Conservation (phyloP, 768 basidiomycete genomes). For the Amyloporia xantha region DNA sequence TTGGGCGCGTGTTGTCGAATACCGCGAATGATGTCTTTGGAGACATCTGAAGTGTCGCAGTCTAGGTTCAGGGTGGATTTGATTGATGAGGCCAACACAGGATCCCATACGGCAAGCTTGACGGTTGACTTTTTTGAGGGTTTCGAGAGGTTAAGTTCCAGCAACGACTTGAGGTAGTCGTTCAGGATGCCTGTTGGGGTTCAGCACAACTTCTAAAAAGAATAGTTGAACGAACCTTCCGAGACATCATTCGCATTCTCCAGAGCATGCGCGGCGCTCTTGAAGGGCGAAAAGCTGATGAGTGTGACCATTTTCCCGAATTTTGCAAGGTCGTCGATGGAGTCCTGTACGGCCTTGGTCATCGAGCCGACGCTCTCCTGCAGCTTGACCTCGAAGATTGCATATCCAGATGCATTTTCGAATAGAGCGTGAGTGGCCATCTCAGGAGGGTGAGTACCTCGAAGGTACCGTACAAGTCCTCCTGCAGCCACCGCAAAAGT, state of each 20-base stretch:
- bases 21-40: constrained; percentile 84
- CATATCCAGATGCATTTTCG: constrained; percentile 92
- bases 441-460: too few relatives aligned
- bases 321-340: constrained; percentile 79
- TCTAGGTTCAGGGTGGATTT: constrained; percentile 62
- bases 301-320: constrained; percentile 91
- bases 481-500: too few relatives aligned
- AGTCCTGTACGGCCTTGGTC: constrained; percentile 73
- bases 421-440: constrained; percentile 84
- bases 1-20: constrained; percentile 88
- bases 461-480: too few relatives aligned
- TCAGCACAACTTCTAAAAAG: neutral
- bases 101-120: constrained; percentile 75
- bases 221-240: constrained; percentile 55
- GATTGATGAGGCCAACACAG: constrained; percentile 68
- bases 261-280: constrained; percentile 85
- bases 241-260: constrained; percentile 96
- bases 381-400: constrained; percentile 82
- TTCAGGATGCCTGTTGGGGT: constrained; percentile 65
- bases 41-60: constrained; percentile 76
- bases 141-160: constrained; percentile 84
- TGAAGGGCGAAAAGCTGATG: constrained; percentile 90
- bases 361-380: constrained; percentile 83
- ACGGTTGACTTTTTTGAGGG: constrained; percentile 63
- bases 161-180: constrained; percentile 73